phyloP scores from a whole-genome alignment of 768 basidiomycete genomes.

The Termitomyces sp. region DNA sequence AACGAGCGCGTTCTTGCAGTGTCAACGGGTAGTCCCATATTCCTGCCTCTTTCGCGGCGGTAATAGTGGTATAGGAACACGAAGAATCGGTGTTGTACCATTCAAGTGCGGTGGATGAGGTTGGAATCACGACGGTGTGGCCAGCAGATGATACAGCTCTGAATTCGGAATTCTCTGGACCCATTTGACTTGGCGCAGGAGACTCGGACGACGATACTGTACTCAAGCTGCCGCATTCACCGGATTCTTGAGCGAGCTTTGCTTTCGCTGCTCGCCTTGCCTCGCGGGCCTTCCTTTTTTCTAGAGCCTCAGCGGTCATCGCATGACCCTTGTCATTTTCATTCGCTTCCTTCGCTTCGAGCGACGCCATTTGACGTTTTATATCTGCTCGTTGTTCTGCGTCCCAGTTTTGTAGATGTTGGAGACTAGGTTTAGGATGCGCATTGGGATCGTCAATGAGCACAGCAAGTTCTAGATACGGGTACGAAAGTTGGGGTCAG shows the following conservation, averaged over 20 bases:
- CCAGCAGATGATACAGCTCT: slow-evolving; percentile 7
- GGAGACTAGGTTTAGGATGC: slow-evolving; percentile 41
- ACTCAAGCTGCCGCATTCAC: not conserved
- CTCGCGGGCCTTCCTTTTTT: slow-evolving; percentile 70
- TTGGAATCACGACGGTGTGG: slow-evolving; percentile 56
- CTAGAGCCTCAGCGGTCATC: slow-evolving; percentile 56
- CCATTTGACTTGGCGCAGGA: not conserved
- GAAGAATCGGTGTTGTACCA: slow-evolving; percentile 56
- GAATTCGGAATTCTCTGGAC: slow-evolving; percentile 1
- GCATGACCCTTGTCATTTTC: slow-evolving; percentile 33
- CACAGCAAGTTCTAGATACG: slow-evolving; percentile 58
- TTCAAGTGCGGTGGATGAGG: slow-evolving; percentile 50
- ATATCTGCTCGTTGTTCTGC: slow-evolving; percentile 38
- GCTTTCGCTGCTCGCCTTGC: slow-evolving; percentile 29
- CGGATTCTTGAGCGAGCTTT: slow-evolving; percentile 8
- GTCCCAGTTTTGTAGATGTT: slow-evolving; percentile 51
- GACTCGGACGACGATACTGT: slow-evolving; percentile 5
- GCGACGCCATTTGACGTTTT: slow-evolving; percentile 40
- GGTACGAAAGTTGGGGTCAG: slow-evolving; percentile 5
- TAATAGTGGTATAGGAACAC: slow-evolving; percentile 47
- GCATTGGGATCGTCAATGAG: slow-evolving; percentile 68
- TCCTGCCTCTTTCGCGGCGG: slow-evolving; percentile 55
- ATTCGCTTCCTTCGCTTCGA: slow-evolving; percentile 44
- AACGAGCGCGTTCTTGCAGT: slow-evolving; percentile 63
- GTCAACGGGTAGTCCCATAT: slow-evolving; percentile 75